phyloP scores from a whole-genome alignment of 768 basidiomycete species.

The Lentinula lateritia region DNA sequence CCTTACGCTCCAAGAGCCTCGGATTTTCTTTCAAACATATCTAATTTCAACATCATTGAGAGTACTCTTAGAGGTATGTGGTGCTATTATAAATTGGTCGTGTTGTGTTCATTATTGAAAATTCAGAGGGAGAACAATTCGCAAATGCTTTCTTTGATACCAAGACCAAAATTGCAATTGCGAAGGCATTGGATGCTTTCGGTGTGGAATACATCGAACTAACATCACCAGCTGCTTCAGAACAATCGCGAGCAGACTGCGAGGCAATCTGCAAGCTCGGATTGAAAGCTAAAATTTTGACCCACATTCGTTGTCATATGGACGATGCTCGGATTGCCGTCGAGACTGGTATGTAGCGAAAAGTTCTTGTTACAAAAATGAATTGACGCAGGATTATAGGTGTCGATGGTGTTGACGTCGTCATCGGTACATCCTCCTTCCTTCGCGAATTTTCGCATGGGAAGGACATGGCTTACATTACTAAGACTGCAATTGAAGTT shows the following conservation, averaged over 20 bases:
- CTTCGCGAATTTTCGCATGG: conserved; percentile 99
- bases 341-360: conserved; percentile 71
- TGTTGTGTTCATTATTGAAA: conserved; percentile 3
- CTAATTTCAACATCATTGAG: conserved; percentile 95
- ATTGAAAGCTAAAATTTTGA: conserved; percentile 92
- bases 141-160: conserved; percentile 99
- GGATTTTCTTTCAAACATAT: conserved; percentile 89
- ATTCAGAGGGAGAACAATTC: conserved; percentile 93
- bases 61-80: conserved; percentile 86
- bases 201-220: conserved; percentile 99
- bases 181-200: conserved; percentile 95
- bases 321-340: conserved; percentile 98
- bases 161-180: conserved; percentile 99
- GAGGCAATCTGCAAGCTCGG: conserved; percentile 99
- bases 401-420: conserved; percentile 98
- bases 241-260: conserved; percentile 90
- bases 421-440: conserved; percentile 99
- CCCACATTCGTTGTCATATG: conserved; percentile 99
- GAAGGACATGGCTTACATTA: conserved; percentile 99
- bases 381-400: conserved; percentile 36
- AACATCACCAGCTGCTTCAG: conserved; percentile 95
- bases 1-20: conserved; percentile 89
- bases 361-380: background rate
- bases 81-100: background rate
- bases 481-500: conserved; percentile 97